Base-by-base conservation (phyloP, 805 yeast genomes). In the Cyberlindnera meyerae region DNA sequence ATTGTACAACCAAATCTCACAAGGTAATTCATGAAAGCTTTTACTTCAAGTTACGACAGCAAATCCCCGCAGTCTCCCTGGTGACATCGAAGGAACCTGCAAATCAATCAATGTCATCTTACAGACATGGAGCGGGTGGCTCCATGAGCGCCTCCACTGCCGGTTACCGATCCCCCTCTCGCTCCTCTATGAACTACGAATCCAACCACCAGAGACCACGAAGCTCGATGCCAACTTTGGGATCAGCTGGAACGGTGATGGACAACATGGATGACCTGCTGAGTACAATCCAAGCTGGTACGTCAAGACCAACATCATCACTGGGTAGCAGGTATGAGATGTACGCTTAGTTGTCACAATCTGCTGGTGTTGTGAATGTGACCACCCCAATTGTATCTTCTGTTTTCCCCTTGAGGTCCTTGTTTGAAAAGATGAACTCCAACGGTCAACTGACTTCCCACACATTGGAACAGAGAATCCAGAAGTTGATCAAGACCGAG, bases 401-500 rank as follows among this genome's bases (percentile, higher is more conserved):
- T 5, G 7, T 25, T 16, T 34, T 47, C 29, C 52, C 58, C 3
- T 29, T 54, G 7, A 33, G 46, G 18, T 48, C 58, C 11, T 41
- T 60, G 12, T 39, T 57, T n/a, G 54, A 45, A 8, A 52, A 40
- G 28, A 41, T 60, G 14, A 43, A 40, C 20, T 33, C 44, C 1
- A 45, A 31, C 20, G 31, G 47, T 6, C 51, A 45, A 20, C 45
- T 55, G 8, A 49, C 54, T 31, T 57, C 66, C 1, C 34, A 32
- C 8, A 31, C 62, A 3, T 53, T 69, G n/a, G 52, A 59, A 28
- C 55, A 45, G 34, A 59, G 58, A 33, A 33, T 69, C 24, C 45
- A 52, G 24, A 69, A 61, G 42, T 45, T 68, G 31, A 58, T 70
- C 34, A 66, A 62, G 43, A 38, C 51, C 8, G 69, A 71, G 44